Evolutionary conservation across 352 stramenopile species (phyloP).

Genomic region (Aphanomyces stellatus): DNA sequence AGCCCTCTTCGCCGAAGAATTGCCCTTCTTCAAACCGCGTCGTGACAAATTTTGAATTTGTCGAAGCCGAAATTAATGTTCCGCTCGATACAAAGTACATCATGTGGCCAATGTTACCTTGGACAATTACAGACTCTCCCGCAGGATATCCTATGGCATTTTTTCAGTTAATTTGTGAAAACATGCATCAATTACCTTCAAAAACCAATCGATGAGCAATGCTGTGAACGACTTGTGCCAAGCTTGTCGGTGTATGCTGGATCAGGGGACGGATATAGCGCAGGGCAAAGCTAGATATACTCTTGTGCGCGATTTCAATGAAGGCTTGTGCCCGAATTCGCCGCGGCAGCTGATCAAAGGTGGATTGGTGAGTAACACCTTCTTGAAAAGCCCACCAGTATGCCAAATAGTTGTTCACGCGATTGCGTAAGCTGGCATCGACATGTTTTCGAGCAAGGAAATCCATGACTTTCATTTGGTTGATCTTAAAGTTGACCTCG

Average conservation of each 20-base stretch:
- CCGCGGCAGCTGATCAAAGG: slow-evolving; percentile 9
- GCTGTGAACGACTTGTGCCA: not conserved
- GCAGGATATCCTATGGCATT: slow-evolving; percentile 10
- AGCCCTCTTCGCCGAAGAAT: slow-evolving; percentile 19
- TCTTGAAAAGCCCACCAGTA: slow-evolving; percentile 16
- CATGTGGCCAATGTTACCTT: slow-evolving; percentile 20
- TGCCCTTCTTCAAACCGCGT: slow-evolving; percentile 14
- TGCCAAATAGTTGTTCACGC: slow-evolving; percentile 9
- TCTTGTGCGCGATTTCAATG: slow-evolving; percentile 11
- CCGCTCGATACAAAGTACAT: slow-evolving; percentile 20
- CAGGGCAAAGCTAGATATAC: slow-evolving; percentile 4
- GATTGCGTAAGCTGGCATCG: not conserved
- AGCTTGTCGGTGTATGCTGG: not conserved
- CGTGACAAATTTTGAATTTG: not conserved
- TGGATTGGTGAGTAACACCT: slow-evolving; percentile 14
- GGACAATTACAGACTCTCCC: slow-evolving; percentile 17
- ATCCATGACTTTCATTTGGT: slow-evolving; percentile 21
- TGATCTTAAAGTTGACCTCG: slow-evolving; percentile 21
- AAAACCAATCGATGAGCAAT: slow-evolving; percentile 15
- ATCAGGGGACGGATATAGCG: slow-evolving; percentile 13
- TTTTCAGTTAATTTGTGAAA: no score
- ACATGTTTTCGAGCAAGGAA: slow-evolving; percentile 15
- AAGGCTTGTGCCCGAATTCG: slow-evolving; percentile 18
- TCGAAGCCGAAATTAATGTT: slow-evolving; percentile 11
- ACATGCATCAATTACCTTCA: not conserved